Percentiles rank a stretch among this genome's conserved stretches.
Evolutionary conservation across 2,329 filamentous ascomycete species (phyloP).

Genomic region (Colletotrichum tropicale): DNA sequence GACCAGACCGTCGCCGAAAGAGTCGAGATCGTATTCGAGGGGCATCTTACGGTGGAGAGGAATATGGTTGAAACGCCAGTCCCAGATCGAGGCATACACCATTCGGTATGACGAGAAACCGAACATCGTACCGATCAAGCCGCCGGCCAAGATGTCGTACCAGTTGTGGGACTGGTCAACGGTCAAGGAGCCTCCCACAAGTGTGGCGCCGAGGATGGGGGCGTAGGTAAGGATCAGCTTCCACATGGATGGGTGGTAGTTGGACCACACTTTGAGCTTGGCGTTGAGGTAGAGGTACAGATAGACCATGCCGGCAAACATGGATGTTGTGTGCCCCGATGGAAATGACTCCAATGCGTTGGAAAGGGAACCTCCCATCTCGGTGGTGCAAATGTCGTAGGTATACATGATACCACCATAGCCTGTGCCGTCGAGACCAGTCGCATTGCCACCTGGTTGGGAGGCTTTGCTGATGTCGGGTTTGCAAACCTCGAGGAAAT

Average conservation of each 20-base stretch:
- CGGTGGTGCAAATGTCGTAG: conserved; percentile 71
- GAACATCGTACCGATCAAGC: conserved; percentile 67
- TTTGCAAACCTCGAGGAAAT: conserved; percentile 75
- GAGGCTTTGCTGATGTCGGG: conserved; percentile 53
- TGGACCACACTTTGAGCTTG: conserved; percentile 76
- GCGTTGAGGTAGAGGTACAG: conserved; percentile 77
- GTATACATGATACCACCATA: conserved; percentile 71
- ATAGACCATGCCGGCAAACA: conserved; percentile 74
- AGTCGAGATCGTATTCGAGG: conserved; percentile 52
- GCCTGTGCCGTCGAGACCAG: conserved; percentile 53
- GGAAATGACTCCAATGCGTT: conserved; percentile 75
- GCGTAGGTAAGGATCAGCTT: conserved; percentile 70
- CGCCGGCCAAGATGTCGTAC: conserved; percentile 73
- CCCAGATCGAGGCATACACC: conserved; percentile 71
- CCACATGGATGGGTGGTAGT: conserved; percentile 79
- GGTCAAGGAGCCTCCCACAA: conserved; percentile 73
- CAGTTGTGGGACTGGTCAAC: conserved; percentile 79
- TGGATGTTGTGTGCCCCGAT: conserved; percentile 75
- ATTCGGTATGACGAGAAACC: conserved; percentile 70
- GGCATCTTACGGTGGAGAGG: conserved; percentile 66
- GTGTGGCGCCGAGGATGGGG: conserved; percentile 68
- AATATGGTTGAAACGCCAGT: conserved; percentile 70
- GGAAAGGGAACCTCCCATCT: conserved; percentile 67
- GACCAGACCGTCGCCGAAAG: conserved; percentile 55
- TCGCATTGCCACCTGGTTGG: conserved; percentile 42